phyloP scores from a whole-genome alignment of 1,284 basidiomycete species.

The Coniophora puteana region DNA sequence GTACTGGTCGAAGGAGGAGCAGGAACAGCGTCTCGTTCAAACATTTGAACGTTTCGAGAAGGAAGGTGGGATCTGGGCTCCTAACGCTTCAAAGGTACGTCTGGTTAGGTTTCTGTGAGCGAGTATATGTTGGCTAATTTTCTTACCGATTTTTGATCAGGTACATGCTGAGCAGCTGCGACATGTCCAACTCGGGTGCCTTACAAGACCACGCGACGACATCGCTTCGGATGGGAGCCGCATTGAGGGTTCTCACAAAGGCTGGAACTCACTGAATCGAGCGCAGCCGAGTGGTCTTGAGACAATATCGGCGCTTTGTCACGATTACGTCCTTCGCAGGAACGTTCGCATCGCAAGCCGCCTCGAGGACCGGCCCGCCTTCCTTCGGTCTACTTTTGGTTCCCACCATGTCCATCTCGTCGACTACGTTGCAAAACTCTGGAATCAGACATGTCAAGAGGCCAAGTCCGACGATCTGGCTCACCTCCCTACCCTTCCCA shows the following conservation, averaged over 20 bases:
- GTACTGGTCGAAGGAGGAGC: not conserved
- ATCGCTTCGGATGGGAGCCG: constrained; percentile 16
- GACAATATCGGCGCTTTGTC: not conserved
- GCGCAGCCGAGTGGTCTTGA: constrained; percentile 1
- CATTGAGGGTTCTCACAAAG: constrained; percentile 15
- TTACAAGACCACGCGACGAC: constrained; percentile 11
- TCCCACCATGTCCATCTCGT: not conserved
- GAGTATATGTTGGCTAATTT: too few relatives aligned
- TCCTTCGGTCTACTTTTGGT: not conserved
- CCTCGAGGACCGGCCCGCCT: not conserved
- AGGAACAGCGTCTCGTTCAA: not conserved
- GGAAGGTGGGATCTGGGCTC: not conserved
- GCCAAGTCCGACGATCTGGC: not conserved
- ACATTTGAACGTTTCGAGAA: not conserved
- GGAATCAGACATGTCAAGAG: not conserved
- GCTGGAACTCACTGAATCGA: constrained; percentile 15
- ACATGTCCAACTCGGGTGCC: constrained; percentile 19
- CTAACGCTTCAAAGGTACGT: not conserved
- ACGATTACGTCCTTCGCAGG: not conserved
- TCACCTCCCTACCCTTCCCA: not conserved
- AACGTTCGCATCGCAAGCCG: not conserved
- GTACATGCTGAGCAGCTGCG: constrained; percentile 14
- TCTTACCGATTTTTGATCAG: too few relatives aligned
- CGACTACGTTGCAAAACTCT: not conserved
- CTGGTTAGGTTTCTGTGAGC: too few relatives aligned